A percentile compares a stretch with the other conserved stretches of the same genome.
phyloP scores from a whole-genome alignment of 495 filamentous ascomycete genomes.

The Elasticomyces elasticus region DNA sequence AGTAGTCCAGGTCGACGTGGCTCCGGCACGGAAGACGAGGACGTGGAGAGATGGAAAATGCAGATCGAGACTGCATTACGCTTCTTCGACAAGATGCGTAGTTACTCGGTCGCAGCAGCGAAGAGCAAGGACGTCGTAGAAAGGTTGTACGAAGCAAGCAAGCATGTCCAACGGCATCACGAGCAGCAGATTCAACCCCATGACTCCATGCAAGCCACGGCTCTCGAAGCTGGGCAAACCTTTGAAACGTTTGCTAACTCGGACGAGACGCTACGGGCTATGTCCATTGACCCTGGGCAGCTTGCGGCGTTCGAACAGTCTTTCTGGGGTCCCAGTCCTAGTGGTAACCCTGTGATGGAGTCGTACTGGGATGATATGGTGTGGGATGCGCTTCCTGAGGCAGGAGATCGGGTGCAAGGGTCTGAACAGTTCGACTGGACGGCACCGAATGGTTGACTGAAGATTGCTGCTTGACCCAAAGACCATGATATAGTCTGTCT shows the following conservation, averaged over 20 bases:
- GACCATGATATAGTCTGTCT: no score
- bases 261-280: neutral
- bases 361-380: constrained; percentile 32
- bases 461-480: no score
- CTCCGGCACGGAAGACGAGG: constrained; percentile 18
- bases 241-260: neutral
- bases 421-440: neutral
- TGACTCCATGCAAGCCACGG: neutral
- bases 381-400: constrained; percentile 25
- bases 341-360: constrained; percentile 13
- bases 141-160: constrained; percentile 56
- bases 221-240: neutral
- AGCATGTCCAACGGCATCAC: constrained; percentile 9
- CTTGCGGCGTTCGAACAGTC: neutral
- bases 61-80: constrained; percentile 61
- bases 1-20: neutral
- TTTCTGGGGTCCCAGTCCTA: constrained; percentile 4
- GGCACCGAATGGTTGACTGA: neutral
- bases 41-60: constrained; percentile 25
- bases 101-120: constrained; percentile 62
- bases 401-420: neutral
- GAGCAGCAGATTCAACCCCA: neutral
- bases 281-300: constrained; percentile 4
- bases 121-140: constrained; percentile 58
- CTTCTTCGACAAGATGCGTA: constrained; percentile 57